Percentiles rank a stretch among this genome's conserved stretches.
Evolutionary conservation across 2,329 filamentous ascomycete species (phyloP).

Genomic region (Nannizziopsis barbatae): DNA sequence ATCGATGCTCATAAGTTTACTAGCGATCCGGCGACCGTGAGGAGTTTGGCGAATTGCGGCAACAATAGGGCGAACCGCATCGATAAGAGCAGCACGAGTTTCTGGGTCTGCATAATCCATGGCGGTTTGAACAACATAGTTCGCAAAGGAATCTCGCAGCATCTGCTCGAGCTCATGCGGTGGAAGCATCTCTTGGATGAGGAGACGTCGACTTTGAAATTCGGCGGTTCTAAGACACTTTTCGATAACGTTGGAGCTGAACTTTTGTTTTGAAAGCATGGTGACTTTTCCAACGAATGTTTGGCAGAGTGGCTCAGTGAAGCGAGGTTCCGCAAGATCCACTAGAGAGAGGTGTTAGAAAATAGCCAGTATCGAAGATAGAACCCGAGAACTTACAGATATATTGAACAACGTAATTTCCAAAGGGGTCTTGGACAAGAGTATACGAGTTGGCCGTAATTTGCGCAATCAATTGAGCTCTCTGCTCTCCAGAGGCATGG

Average conservation of each 20-base stretch:
- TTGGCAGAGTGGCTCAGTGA: constrained; percentile 77
- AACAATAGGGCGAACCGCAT: constrained; percentile 73
- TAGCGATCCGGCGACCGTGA: constrained; percentile 84
- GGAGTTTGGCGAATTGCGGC: constrained; percentile 79
- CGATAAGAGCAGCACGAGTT: constrained; percentile 64
- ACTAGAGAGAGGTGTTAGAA: constrained; percentile 29
- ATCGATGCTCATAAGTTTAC: constrained; percentile 61
- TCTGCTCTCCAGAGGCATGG: constrained; percentile 83
- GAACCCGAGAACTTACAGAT: constrained; percentile 43
- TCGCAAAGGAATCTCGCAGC: constrained; percentile 84
- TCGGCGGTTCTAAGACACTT: constrained; percentile 84
- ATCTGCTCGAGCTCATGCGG: constrained; percentile 74
- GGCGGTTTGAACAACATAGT: constrained; percentile 96
- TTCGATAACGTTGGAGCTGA: constrained; percentile 98
- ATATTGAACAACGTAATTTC: constrained; percentile 98
- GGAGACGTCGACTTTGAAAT: constrained; percentile 59
- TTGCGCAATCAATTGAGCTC: constrained; percentile 69
- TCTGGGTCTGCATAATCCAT: constrained; percentile 69
- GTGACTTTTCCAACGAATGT: constrained; percentile 65
- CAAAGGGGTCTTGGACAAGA: constrained; percentile 91
- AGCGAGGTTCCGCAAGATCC: constrained; percentile 74
- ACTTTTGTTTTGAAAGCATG: constrained; percentile 84
- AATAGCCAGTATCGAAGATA: background rate
- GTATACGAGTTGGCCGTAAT: constrained; percentile 83
- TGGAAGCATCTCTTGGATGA: constrained; percentile 69